Evolutionary conservation across 2,329 filamentous ascomycete species (phyloP).

Genomic region (Dactylellina sp.): DNA sequence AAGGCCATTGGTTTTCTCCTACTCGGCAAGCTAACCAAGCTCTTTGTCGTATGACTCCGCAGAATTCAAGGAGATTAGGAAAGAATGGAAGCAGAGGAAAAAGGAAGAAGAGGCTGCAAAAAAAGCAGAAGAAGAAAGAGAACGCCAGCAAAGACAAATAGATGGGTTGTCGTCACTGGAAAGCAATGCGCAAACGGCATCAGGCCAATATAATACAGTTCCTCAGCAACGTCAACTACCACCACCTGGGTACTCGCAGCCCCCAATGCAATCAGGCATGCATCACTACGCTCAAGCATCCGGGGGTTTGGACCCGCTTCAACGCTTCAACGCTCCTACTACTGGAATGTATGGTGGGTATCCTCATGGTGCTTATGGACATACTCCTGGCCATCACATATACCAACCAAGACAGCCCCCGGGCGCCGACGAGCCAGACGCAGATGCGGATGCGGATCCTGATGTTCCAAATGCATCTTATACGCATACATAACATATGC

Average conservation of each 20-base stretch:
- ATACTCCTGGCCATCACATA: constrained; percentile 43
- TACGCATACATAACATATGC: constrained; percentile 50
- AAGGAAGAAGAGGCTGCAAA: constrained; percentile 95
- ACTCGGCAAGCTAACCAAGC: no score
- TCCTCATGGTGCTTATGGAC: constrained; percentile 46
- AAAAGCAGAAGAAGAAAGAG: constrained; percentile 88
- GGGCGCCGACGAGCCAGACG: constrained; percentile 59
- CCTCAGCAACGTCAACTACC: constrained; percentile 75
- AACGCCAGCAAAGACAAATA: constrained; percentile 70
- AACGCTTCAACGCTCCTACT: constrained; percentile 48
- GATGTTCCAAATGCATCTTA: constrained; percentile 60
- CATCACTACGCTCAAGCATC: constrained; percentile 76
- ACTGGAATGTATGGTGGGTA: constrained; percentile 47
- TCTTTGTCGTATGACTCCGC: constrained; percentile 55
- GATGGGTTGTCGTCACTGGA: constrained; percentile 70
- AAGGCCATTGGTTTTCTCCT: no score
- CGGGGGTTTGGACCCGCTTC: constrained; percentile 60
- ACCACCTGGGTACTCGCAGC: constrained; percentile 77
- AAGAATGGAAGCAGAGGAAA: constrained; percentile 99
- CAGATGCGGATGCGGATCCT: constrained; percentile 60
- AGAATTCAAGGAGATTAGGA: constrained; percentile 99
- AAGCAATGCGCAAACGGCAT: constrained; percentile 67
- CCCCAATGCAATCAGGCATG: constrained; percentile 69
- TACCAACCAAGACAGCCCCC: constrained; percentile 57
- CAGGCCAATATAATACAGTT: constrained; percentile 67